phyloP scores from a whole-genome alignment of 2,329 filamentous ascomycete genomes.

The Huntiella bhutanensis region DNA sequence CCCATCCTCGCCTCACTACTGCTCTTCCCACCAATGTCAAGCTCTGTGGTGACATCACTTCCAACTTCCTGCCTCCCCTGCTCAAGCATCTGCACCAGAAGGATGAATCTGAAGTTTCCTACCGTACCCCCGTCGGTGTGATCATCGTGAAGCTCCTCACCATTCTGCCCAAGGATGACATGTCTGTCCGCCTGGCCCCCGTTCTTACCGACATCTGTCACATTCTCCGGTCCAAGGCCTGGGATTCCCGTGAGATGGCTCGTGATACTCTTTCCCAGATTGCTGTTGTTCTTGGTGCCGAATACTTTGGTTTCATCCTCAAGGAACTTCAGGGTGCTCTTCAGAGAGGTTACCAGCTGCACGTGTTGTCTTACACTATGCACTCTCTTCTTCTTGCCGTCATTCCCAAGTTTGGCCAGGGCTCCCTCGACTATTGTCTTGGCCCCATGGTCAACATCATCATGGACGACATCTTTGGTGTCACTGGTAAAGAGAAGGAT shows the following conservation, averaged over 20 bases:
- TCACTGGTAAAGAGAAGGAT: slow-evolving; percentile 86
- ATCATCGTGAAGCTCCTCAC: slow-evolving; percentile 76
- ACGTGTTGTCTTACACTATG: slow-evolving; percentile 86
- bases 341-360: slow-evolving; percentile 73
- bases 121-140: slow-evolving; percentile 76
- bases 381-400: slow-evolving; percentile 72
- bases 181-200: slow-evolving; percentile 57
- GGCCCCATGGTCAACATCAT: slow-evolving; percentile 61
- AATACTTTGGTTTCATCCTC: slow-evolving; percentile 80
- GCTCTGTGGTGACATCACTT: slow-evolving; percentile 51
- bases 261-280: slow-evolving; percentile 77
- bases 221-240: slow-evolving; percentile 73
- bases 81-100: slow-evolving; percentile 82
- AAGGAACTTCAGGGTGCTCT: slow-evolving; percentile 75
- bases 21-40: slow-evolving; percentile 51
- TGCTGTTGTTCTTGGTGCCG: slow-evolving; percentile 65
- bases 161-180: slow-evolving; percentile 53
- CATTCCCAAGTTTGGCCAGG: slow-evolving; percentile 53
- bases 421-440: slow-evolving; percentile 79
- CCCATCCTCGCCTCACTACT: slow-evolving; percentile 28
- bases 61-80: slow-evolving; percentile 59
- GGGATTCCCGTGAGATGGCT: slow-evolving; percentile 79
- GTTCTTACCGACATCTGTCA: slow-evolving; percentile 85
- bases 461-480: slow-evolving; percentile 95
- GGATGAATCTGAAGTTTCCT: slow-evolving; percentile 82